These are phyloP conservation scores for Amyloporia xantha DNA, from an alignment of 768 basidiomycete genomes.

Conservation along the genomic window DNA sequence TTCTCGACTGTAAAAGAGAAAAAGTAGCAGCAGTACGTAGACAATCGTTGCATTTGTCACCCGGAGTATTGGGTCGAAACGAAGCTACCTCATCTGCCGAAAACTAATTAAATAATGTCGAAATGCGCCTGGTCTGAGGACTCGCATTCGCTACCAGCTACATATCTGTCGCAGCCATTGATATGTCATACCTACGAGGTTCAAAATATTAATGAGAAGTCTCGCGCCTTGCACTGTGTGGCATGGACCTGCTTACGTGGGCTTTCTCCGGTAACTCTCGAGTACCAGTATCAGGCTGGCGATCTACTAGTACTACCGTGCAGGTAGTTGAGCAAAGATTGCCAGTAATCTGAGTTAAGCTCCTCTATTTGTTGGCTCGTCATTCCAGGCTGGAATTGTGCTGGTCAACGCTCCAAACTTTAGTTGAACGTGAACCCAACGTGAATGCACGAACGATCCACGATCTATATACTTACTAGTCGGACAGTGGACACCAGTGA, in stretches of 20 bases:
- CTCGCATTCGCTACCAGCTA: constrained; percentile 14
- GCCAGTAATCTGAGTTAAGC: no score
- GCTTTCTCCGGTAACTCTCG: constrained; percentile 9
- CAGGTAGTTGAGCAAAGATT: no score
- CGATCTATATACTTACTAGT: no score
- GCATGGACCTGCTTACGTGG: constrained; percentile 11
- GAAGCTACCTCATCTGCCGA: constrained; percentile 4
- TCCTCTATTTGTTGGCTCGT: no score
- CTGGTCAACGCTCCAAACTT: no score
- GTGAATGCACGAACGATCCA: no score
- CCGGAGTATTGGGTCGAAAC: constrained; percentile 8
- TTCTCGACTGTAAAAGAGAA: neutral
- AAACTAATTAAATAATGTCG: neutral
- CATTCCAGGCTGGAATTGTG: no score
- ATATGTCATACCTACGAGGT: constrained; percentile 8
- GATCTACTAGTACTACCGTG: no score
- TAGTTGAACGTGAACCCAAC: no score
- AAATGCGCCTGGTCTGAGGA: neutral
- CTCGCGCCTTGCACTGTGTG: neutral
- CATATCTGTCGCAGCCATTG: constrained; percentile 14
- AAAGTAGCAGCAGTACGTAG: constrained; percentile 5
- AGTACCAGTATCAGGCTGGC: no score
- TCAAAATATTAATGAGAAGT: neutral
- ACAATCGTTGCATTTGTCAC: constrained; percentile 16
- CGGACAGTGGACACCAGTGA: no score